Base-by-base conservation (phyloP, 2,329 filamentous ascomycete species). In the Didymella pinodella region DNA sequence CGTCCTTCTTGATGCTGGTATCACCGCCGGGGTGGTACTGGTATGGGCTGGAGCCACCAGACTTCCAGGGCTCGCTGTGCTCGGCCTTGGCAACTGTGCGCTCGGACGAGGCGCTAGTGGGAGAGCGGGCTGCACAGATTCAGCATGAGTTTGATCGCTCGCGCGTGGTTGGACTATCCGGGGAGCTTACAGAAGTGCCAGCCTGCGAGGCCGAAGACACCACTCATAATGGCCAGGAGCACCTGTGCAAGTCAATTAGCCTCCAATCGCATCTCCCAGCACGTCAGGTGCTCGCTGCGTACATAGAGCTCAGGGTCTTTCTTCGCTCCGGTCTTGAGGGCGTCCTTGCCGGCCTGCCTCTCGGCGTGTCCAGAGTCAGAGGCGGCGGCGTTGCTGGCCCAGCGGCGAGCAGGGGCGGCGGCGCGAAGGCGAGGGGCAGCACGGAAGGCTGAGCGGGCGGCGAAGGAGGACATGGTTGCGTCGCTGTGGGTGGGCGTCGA, bases 41-140 rank as follows among this genome's bases (percentile, higher is more conserved):
- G 77, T 90, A 91, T 76, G 88, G 88, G 78, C 83, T 89, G 43
- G 62, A 46, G 55, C 70, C 67, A 36, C 79, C 87, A 61, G 85
- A 85, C 81, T 99, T 90, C 95, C 95, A 99, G 64, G 95, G 94
- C 90, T 96, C 96, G 74, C 90, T 88, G 78, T 85, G 85, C 73
- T 87, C 82, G 76, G 89, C 88, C 74, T 96, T 87, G 75, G 85
- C 84, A 67, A 97, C 90, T 71, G 85, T 81, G 74, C 85, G 84
- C 84, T 98, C 93, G 72, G 92, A 96, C 70, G 88, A 93, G 61
- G 92, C 84, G 66, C 85, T 88, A 73, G 95, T 98, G 67, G 95
- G 95, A 74, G 91, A 90, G 80, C 89, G 87, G 80, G 91, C 92
- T 91, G 81, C 55, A 54, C 48, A 47, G n/a, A 43, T 56, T 71